Evolutionary conservation across 306 rosid genomes (phyloP), one percentile per base, ranked within the genome.

Genomic region (Inga oerstediana): DNA sequence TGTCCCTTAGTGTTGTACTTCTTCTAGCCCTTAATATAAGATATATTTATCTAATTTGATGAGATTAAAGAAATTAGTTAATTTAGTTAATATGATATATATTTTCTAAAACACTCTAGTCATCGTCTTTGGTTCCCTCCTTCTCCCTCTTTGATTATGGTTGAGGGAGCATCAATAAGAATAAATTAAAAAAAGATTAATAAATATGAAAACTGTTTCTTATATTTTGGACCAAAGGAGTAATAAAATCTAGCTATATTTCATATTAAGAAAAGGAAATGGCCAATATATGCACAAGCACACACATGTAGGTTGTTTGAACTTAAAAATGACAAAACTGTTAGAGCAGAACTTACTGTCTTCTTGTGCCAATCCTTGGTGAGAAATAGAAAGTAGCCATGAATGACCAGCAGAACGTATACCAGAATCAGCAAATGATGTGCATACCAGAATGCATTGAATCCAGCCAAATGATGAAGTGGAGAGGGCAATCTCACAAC

Each of bases 371-470:
- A 96, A 2, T 87, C 89, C 43, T 78, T 61, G 84, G 87, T 68
- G 79, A 96, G 94, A 72, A 85, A 84, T 10, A 96, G 76, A 83
- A 65, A 93, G 87, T 87, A 82, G 79, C 99, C 99, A 80, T 96
- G 99, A 3, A 87, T 11, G 82, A 91, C 35, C 17, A 92, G 87
- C 80, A 93, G 94, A 17, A 90, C 13, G 64, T 92, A 96, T 20
- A 78, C 99, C 85, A 89, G 5, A 76, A 54, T 87, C 80, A 96
- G 89, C 90, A 96, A 87, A 88, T 96, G 99, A 80, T 96, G 99
- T 27, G 99, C 89, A 82, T 92, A 96, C 99, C 99, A 96, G 84
- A 96, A 96, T 65, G 97, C 56, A 84, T 93, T 96, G 84, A 96
- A 96, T 64, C 99, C 97, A 2, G 94, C 94, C 88, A 92, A 84